Conservation (phyloP, 495 filamentous ascomycete genomes). For the Podospora conica region DNA sequence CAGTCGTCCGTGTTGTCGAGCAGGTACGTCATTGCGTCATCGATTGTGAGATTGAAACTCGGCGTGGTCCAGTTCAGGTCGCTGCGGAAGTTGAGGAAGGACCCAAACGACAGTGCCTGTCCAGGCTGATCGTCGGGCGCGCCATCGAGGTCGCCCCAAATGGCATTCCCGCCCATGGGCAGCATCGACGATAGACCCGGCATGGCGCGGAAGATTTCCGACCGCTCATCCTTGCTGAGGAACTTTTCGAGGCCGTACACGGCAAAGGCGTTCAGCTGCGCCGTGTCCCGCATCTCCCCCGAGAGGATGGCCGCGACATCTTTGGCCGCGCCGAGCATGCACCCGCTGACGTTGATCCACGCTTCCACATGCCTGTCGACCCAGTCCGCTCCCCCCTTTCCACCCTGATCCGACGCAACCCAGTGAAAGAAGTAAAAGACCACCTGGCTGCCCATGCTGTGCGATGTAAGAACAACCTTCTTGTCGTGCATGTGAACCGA, state of each 20-base stretch:
- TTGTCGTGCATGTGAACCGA: constrained; percentile 59
- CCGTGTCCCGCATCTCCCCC: constrained; percentile 97
- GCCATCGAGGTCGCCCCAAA: constrained; percentile 88
- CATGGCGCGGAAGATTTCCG: constrained; percentile 94
- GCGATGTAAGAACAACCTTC: constrained; percentile 83
- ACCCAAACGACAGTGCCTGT: constrained; percentile 67
- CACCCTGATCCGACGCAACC: constrained; percentile 76
- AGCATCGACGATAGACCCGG: constrained; percentile 95
- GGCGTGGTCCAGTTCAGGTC: constrained; percentile 49
- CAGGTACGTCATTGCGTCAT: constrained; percentile 71
- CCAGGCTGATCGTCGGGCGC: constrained; percentile 81
- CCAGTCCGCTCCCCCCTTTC: constrained; percentile 79
- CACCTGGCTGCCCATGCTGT: constrained; percentile 97
- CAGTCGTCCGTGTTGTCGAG: constrained; percentile 72
- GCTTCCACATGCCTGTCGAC: constrained; percentile 84
- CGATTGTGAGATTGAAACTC: constrained; percentile 68
- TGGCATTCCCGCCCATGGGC: constrained; percentile 86
- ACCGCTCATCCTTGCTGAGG: constrained; percentile 78
- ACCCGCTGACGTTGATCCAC: constrained; percentile 97
- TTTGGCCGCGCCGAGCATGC: constrained; percentile 94
- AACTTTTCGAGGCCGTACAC: constrained; percentile 98
- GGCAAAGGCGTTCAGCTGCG: constrained; percentile 94
- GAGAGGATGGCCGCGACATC: constrained; percentile 85
- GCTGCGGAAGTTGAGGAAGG: constrained; percentile 79
- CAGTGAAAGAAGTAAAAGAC: constrained; percentile 97